Conservation (phyloP, 768 basidiomycete species). For the Rhodotorula babjevae region DNA sequence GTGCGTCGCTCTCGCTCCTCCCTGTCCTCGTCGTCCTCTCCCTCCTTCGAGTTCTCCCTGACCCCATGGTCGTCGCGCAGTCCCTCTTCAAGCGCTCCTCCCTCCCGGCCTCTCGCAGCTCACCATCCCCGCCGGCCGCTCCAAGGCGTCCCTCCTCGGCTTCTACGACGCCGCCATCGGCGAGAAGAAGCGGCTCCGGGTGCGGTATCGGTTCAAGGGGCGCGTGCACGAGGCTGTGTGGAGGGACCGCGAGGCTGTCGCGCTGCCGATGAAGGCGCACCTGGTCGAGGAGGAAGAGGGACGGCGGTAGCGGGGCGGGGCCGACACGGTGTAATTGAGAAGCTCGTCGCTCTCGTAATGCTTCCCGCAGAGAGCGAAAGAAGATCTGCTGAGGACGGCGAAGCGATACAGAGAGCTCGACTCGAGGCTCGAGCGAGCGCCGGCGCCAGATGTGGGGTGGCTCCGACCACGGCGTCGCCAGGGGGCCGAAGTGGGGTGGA, state of each 20-base stretch:
- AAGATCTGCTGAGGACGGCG: no score
- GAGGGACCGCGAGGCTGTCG: constrained; percentile 63
- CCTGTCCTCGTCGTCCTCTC: no score
- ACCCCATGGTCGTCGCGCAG: no score
- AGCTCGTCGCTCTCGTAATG: not conserved
- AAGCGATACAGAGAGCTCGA: no score
- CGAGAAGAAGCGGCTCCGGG: constrained; percentile 62
- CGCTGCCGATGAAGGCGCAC: constrained; percentile 55
- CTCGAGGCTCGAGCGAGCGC: no score
- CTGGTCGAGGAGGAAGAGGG: constrained; percentile 8
- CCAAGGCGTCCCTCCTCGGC: constrained; percentile 76
- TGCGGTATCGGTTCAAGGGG: constrained; percentile 72
- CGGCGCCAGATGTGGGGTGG: no score
- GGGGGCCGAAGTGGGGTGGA: no score
- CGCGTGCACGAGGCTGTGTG: constrained; percentile 70
- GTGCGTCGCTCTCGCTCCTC: not conserved
- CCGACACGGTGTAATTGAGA: not conserved
- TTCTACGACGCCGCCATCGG: constrained; percentile 80
- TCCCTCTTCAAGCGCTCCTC: constrained; percentile 75
- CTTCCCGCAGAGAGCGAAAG: no score
- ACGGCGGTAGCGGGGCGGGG: not conserved
- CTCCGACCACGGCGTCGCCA: no score
- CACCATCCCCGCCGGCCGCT: constrained; percentile 66
- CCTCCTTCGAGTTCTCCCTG: not conserved
- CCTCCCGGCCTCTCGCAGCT: constrained; percentile 61